Conservation (phyloP, 495 filamentous ascomycete genomes). For the Penicillium waksmanii region DNA sequence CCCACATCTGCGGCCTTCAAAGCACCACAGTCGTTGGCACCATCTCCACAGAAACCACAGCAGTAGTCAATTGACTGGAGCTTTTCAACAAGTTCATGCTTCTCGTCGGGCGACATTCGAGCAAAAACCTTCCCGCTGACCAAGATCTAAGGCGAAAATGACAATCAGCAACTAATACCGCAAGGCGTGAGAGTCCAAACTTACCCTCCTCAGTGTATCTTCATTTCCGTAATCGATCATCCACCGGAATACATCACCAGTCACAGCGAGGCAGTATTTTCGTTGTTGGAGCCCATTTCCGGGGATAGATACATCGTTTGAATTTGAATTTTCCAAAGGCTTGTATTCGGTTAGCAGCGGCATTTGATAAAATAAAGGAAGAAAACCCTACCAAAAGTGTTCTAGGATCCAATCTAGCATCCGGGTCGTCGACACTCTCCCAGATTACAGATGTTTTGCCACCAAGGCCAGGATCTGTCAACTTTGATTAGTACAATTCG, state of each 20-base stretch:
- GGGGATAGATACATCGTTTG: constrained; percentile 80
- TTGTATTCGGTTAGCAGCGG: constrained; percentile 41
- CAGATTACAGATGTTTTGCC: constrained; percentile 73
- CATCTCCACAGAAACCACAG: constrained; percentile 95
- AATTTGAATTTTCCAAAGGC: constrained; percentile 69
- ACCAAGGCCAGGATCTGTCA: constrained; percentile 61
- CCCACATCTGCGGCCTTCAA: constrained; percentile 98
- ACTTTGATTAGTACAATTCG: constrained; percentile 10
- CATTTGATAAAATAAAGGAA: neutral
- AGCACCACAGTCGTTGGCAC: constrained; percentile 97
- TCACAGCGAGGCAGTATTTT: constrained; percentile 87
- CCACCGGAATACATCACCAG: constrained; percentile 95
- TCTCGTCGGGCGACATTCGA: constrained; percentile 98
- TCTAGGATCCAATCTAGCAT: constrained; percentile 72
- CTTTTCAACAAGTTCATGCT: constrained; percentile 97
- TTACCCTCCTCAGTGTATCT: constrained; percentile 69
- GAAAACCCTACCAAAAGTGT: constrained; percentile 66
- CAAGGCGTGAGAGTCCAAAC: constrained; percentile 13
- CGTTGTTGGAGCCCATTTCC: constrained; percentile 76
- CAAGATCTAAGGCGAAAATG: constrained; percentile 65
- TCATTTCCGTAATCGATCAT: constrained; percentile 86
- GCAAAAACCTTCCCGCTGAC: constrained; percentile 93
- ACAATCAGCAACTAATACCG: neutral
- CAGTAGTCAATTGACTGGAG: constrained; percentile 96
- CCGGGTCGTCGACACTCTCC: constrained; percentile 89